These are phyloP conservation scores for Alternaria sp. DNA, from an alignment of 2,329 filamentous ascomycete species.

Conservation along the genomic window DNA sequence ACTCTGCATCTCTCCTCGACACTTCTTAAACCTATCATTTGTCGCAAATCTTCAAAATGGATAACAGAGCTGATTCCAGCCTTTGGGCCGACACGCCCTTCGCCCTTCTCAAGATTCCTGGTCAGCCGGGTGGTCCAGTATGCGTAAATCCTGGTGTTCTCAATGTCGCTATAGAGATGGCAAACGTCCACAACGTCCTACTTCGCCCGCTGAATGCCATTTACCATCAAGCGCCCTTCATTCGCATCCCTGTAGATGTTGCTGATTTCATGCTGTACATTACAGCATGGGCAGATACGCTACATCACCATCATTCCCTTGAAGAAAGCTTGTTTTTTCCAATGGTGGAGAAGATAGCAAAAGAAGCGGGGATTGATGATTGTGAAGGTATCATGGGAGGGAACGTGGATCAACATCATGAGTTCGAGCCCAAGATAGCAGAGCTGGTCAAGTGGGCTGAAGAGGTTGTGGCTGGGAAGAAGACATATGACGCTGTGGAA, in stretches of 20 bases:
- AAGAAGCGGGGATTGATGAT: slow-evolving; percentile 22
- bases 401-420: slow-evolving; percentile 46
- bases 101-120: slow-evolving; percentile 20
- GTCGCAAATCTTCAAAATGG: not conserved
- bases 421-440: slow-evolving; percentile 42
- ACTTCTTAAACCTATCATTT: too few species aligned
- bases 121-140: slow-evolving; percentile 12
- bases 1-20: not conserved
- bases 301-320: slow-evolving; percentile 48
- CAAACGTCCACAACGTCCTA: slow-evolving; percentile 48
- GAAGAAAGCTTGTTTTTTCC: slow-evolving; percentile 51
- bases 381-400: slow-evolving; percentile 34
- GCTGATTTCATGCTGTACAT: slow-evolving; percentile 43
- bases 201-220: slow-evolving; percentile 50
- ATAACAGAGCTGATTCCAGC: not conserved
- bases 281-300: slow-evolving; percentile 44
- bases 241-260: slow-evolving; percentile 27
- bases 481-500: slow-evolving; percentile 17
- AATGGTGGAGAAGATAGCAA: slow-evolving; percentile 41
- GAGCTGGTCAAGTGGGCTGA: slow-evolving; percentile 35
- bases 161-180: slow-evolving; percentile 42
- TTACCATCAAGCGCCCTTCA: slow-evolving; percentile 44
- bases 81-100: slow-evolving; percentile 26
- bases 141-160: slow-evolving; percentile 46
- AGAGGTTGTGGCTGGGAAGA: not conserved